Evolutionary conservation across 2,329 filamentous ascomycete species (phyloP).

Genomic region (Stagonosporopsis rhizophila): DNA sequence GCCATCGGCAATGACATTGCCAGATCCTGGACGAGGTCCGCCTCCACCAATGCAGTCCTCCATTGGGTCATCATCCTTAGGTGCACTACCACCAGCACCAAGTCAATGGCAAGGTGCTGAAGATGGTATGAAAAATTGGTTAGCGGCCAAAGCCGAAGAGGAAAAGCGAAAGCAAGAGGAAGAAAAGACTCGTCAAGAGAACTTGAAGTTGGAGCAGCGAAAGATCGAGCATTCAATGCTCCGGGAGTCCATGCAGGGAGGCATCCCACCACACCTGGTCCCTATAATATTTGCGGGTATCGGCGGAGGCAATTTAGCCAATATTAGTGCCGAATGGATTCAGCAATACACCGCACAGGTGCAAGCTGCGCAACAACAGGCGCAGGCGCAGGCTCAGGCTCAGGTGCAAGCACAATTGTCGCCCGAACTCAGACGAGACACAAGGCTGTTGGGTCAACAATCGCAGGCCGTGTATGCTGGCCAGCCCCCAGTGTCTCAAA

Average conservation of each 20-base stretch:
- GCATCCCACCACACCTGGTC: constrained; percentile 59
- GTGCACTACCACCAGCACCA: constrained; percentile 55
- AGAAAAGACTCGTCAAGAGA: constrained; percentile 61
- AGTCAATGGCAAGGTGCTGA: constrained; percentile 59
- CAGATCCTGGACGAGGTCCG: constrained; percentile 53
- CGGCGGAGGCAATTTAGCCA: constrained; percentile 56
- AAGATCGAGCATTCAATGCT: constrained; percentile 62
- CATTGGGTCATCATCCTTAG: constrained; percentile 35
- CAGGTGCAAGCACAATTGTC: constrained; percentile 46
- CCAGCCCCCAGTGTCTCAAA: constrained; percentile 41
- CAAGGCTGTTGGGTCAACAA: constrained; percentile 51
- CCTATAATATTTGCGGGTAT: constrained; percentile 63
- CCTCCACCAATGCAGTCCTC: constrained; percentile 38
- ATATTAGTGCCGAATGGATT: constrained; percentile 58
- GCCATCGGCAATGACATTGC: constrained; percentile 60
- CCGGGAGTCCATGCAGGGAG: constrained; percentile 59
- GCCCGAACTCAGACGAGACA: constrained; percentile 53
- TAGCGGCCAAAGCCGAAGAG: constrained; percentile 60
- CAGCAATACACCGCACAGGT: constrained; percentile 58
- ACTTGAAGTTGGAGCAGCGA: constrained; percentile 58
- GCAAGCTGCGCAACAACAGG: constrained; percentile 54
- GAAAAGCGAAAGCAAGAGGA: constrained; percentile 62
- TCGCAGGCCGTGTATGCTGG: constrained; percentile 42
- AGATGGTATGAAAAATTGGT: constrained; percentile 60
- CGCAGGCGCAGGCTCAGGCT: constrained; percentile 31